Base-by-base conservation (phyloP, 176 grass and related monocot species). In the Paspalum notatum region DNA sequence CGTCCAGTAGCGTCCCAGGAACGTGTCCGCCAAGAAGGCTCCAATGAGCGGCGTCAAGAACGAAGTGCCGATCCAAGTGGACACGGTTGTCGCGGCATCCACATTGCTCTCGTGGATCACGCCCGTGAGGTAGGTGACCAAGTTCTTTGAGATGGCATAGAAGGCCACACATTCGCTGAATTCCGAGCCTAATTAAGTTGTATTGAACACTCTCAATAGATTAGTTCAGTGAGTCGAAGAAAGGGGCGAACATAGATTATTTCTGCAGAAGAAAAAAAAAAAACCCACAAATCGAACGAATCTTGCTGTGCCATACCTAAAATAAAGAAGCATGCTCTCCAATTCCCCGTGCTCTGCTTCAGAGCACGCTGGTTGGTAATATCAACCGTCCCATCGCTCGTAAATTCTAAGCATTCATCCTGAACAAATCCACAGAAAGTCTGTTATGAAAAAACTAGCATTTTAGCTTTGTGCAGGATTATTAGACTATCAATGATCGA, bases 281-380 rank as follows among this genome's bases (percentile, higher is more conserved):
- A n/a, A n/a, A n/a, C n/a, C n/a, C 20, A 22, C 54, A 57, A 57
- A 57, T n/a, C 12, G 1, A 57, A 3, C 8, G 0, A 59, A 24
- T 59, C 21, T 59, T 59, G 20, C 44, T 3, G 45, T 0, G 55
- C 8, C 9, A 24, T 77, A 77, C 82, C 82, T 84, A 84, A 20
- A 53, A 85, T 71, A n/a, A 71, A 72, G 76, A 48, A 86, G 60
- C 84, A 86, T 40, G 84, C 84, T 57, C 42, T 80, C 84, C 84
- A 86, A 1, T 74, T 80, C 14, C 84, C 77, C 4, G 84, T 86
- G 10, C 4, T 59, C 9, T 41, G 60, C 69, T 80, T 86, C 3
- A 24, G 20, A 67, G 84, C 69, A 26, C 68, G 60, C 76, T 74
- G 59, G 8, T 57, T 49, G 77, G 56, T 66, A 44, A 74, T 1